Percentiles rank a stretch among this genome's conserved stretches.
These are phyloP conservation scores for Picea mariana DNA, from an alignment of 83 land plant genomes.

Conservation along the genomic window DNA sequence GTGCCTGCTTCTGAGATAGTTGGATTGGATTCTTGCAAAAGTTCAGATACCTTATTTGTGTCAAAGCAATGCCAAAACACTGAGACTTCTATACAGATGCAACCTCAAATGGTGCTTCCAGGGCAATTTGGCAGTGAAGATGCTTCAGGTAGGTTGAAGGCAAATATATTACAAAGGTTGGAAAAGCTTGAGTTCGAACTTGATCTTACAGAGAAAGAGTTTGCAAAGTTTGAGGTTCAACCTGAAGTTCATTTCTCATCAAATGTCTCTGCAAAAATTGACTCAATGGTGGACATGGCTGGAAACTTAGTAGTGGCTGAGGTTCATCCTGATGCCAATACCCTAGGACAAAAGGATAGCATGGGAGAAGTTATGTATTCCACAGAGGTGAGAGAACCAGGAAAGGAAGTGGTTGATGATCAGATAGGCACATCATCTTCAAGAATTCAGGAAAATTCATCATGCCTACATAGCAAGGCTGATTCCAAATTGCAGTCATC, in stretches of 20 bases:
- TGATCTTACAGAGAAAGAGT: conserved; percentile 43
- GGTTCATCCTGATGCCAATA: neutral
- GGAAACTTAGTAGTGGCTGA: neutral
- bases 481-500: conserved; percentile 5
- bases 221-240: conserved; percentile 24
- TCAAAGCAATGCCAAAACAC: neutral
- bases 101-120: neutral
- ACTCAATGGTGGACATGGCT: neutral
- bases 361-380: neutral
- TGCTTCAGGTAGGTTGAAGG: conserved; percentile 17
- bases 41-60: neutral
- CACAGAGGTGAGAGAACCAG: neutral
- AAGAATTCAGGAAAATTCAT: neutral
- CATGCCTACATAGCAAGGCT: neutral
- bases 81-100: neutral
- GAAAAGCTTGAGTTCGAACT: conserved; percentile 42
- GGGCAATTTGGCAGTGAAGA: neutral
- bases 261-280: neutral
- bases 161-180: conserved; percentile 24
- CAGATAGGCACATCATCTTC: neutral
- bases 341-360: neutral
- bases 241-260: neutral
- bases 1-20: too few species aligned
- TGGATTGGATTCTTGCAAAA: neutral
- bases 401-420: neutral